Evolutionary conservation across 495 filamentous ascomycete genomes (phyloP), one percentile per base, ranked within the genome.

Genomic region (Penicillium pulvis): DNA sequence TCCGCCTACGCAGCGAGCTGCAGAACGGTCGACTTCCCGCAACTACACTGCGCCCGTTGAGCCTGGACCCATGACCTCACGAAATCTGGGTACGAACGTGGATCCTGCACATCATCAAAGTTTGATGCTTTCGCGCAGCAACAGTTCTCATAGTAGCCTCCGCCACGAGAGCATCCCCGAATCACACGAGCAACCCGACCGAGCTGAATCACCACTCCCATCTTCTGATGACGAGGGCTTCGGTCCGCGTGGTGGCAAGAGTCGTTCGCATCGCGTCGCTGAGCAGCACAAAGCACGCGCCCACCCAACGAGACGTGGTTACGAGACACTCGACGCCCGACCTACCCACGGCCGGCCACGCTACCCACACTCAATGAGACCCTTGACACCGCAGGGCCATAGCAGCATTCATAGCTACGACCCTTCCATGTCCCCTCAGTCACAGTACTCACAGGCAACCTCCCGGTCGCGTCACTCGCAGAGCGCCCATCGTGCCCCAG

Each of bases 151-250:
- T 16, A 72, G 70, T 39, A 58, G 67, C n/a, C 42, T 71, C 23
- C 60, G 62, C 9, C 54, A 66, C 50, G 69, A 70, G 30, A 68
- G 57, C 20, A 58, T 63, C 26, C 61, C 59, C 3, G 60, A 67
- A 33, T 61, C 51, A n/a, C 51, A 63, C n/a, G 63, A 64, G 19
- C 59, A 49, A 12, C 9, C 53, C 19, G 31, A 20, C 45, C 64
- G 58, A n/a, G 53, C 63, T 6, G 71, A 77, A 26, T 76, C 69
- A 1, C 71, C 76, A 3, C 52, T 79, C 16, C 71, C 74, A 35
- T 78, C 76, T 42, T 79, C 76, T 0, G 76, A 79, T 36, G 76
- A 79, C 11, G 76, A 79, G 48, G 63, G 67, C n/a, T 67, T 70
- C 23, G 62, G 66, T 20, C 63, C 62, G 2, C 44, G 17, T 20